These are phyloP conservation scores for Arthrobotrys iridis DNA, from an alignment of 2,329 filamentous ascomycete species.

Conservation along the genomic window DNA sequence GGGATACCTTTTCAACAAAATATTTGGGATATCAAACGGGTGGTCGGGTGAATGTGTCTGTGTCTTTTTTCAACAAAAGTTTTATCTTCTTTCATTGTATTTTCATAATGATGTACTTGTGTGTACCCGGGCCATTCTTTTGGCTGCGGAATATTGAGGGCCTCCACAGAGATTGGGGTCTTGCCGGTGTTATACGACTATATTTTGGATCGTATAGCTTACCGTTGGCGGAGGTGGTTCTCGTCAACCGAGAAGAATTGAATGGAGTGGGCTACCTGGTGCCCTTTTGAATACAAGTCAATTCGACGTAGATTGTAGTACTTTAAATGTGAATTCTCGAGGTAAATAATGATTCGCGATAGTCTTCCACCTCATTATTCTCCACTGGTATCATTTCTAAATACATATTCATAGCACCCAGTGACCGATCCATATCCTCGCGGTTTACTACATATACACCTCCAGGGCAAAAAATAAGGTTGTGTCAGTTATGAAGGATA, in stretches of 20 bases:
- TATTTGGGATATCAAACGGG: conserved; percentile 36
- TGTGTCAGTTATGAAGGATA: no score
- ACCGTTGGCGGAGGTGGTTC: conserved; percentile 14
- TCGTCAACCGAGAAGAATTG: conserved; percentile 51
- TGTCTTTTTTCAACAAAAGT: conserved; percentile 54
- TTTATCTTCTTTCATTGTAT: conserved; percentile 11
- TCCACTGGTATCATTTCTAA: no score
- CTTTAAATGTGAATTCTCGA: no score
- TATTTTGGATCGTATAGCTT: neutral
- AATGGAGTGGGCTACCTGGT: neutral
- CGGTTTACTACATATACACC: no score
- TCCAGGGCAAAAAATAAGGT: no score
- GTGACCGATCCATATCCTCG: no score
- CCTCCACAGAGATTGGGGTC: neutral
- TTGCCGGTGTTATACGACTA: neutral
- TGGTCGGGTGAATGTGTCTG: neutral
- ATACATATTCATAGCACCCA: no score
- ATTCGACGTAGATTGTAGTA: no score
- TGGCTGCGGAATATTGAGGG: neutral
- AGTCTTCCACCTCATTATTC: no score
- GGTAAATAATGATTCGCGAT: no score
- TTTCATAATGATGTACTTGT: conserved; percentile 22
- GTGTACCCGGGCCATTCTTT: neutral
- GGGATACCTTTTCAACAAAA: conserved; percentile 53
- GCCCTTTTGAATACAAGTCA: no score